Base-by-base conservation (phyloP, 345 rosid species). In the Brassica carinata region DNA sequence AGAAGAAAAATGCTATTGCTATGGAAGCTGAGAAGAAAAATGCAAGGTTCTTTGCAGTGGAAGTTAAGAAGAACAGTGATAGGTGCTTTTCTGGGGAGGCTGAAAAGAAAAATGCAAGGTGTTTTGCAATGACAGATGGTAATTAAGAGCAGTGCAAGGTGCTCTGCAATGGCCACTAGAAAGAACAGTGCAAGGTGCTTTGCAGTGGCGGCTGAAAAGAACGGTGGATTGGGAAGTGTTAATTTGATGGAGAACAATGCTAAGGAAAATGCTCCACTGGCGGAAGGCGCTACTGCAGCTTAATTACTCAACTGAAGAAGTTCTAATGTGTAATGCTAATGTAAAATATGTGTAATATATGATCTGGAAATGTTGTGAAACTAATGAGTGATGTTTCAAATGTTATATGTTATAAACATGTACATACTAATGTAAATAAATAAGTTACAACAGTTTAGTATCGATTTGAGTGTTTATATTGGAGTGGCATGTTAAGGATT, bases 401-500 rank as follows among this genome's bases (percentile, higher is more conserved):
- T 45, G 51, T 66, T 66, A 18, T 51, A 66, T 66, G 70, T 18
- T 66, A 36, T 36, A 17, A 36, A 36, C 51, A 67, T 66, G 70
- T 8, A 67, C 30, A 8, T 36, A 29, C 71, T 67, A 36, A 67
- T 36, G 30, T 67, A 18, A 67, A 36, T 67, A 67, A 67, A 67
- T 67, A 67, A 67, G 30, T 67, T 36, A 34, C 10, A 3, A 15
- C 6, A 19, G 10, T 43, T 43, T 43, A 43, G 3, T 43, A 43
- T 43, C 51, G 10, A 36, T 36, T 36, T 36, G 11, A 7, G 43
- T 36, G 43, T 36, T 36, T 36, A 36, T 36, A 36, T 36, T 36
- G 43, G 43, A 36, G 43, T 36, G 2, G 43, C 2, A 9, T 8
- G 43, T 7, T 36, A 8, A 8, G 2, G 43, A 7, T 33, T 36